Evolutionary conservation across 2,329 filamentous ascomycete genomes (phyloP).

Genomic region (Aspergillus sp.): DNA sequence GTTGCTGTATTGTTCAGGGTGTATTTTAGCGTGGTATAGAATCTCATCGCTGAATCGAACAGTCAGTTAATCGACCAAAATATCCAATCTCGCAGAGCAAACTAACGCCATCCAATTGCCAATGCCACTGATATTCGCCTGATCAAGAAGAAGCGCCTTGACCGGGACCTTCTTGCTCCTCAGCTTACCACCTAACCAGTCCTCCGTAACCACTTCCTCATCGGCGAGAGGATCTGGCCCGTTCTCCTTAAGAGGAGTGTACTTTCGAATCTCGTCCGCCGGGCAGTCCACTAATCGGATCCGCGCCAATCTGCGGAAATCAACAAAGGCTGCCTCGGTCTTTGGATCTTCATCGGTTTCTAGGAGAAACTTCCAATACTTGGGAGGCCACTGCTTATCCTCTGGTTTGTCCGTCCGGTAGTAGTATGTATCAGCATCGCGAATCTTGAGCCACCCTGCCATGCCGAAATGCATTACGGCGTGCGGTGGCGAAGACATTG

Average conservation of each 20-base stretch:
- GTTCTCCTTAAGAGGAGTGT: conserved; percentile 82
- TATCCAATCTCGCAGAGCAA: background rate
- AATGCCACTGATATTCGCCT: conserved; percentile 84
- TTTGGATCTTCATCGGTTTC: conserved; percentile 62
- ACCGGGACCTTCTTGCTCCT: conserved; percentile 77
- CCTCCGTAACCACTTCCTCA: conserved; percentile 70
- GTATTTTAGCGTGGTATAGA: conserved; percentile 81
- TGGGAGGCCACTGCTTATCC: conserved; percentile 77
- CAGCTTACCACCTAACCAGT: conserved; percentile 73
- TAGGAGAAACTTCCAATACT: conserved; percentile 83
- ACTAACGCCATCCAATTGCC: conserved; percentile 88
- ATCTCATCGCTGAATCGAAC: conserved; percentile 69
- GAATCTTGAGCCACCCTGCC: conserved; percentile 85
- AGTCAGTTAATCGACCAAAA: conserved; percentile 6
- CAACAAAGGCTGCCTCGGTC: conserved; percentile 75
- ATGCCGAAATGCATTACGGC: conserved; percentile 83
- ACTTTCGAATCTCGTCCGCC: conserved; percentile 70
- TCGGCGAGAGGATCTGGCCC: conserved; percentile 91
- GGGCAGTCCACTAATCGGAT: conserved; percentile 80
- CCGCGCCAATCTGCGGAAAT: conserved; percentile 74
- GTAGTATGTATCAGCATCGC: conserved; percentile 73
- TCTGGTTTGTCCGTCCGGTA: conserved; percentile 66
- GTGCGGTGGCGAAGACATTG: conserved; percentile 76
- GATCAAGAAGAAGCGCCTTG: conserved; percentile 85
- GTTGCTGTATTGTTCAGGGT: conserved; percentile 91